Evolutionary conservation across 176 grass and related monocot genomes (phyloP).

Genomic region (Hordeum marinum): DNA sequence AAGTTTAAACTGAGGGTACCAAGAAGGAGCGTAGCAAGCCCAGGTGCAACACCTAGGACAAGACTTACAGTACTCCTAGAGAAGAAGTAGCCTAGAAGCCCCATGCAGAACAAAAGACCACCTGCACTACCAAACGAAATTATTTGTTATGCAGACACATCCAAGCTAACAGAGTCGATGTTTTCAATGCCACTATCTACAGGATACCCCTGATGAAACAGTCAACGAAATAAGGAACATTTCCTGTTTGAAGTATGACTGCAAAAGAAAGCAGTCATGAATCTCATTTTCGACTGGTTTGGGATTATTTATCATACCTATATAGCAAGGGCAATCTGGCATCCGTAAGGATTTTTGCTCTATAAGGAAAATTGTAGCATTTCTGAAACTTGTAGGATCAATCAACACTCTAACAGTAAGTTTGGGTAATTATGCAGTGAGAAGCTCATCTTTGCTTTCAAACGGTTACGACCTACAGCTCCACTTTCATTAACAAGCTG

Average conservation of each 20-base stretch:
- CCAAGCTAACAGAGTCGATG: not conserved
- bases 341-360: not conserved
- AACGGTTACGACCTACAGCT: not conserved
- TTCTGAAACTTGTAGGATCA: not conserved
- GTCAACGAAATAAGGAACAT: not conserved
- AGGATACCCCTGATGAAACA: not conserved
- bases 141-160: not conserved
- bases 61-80: constrained; percentile 56
- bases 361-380: not conserved
- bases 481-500: not conserved
- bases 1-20: constrained; percentile 56
- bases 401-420: not conserved
- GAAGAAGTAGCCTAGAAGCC: constrained; percentile 66
- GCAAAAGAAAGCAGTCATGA: not conserved
- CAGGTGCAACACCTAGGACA: constrained; percentile 48
- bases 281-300: not conserved
- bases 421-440: not conserved
- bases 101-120: constrained; percentile 57
- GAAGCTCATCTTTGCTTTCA: not conserved
- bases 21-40: constrained; percentile 39
- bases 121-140: constrained; percentile 39
- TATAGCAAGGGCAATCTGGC: not conserved
- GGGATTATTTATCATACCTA: not conserved
- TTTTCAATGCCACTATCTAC: not conserved
- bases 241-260: not conserved